phyloP scores from a whole-genome alignment of 1,139 yeast species.

The Yamadazyma oceani region DNA sequence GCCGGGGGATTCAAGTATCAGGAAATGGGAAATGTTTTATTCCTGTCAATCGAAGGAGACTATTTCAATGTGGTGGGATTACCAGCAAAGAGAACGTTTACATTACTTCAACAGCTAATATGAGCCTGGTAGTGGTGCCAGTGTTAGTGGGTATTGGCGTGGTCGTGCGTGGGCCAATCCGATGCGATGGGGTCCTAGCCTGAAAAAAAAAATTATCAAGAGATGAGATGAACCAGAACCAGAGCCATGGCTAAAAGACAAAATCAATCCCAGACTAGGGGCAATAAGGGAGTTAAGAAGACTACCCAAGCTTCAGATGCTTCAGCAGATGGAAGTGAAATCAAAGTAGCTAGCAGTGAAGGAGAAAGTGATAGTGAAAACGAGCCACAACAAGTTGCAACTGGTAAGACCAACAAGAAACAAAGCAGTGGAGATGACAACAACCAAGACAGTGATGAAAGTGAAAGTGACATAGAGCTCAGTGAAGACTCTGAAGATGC shows the following conservation, averaged over 20 bases:
- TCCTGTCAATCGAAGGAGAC: slow-evolving; percentile 71
- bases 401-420: too few relatives aligned
- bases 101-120: slow-evolving; percentile 18
- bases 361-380: not conserved
- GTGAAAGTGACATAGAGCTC: not conserved
- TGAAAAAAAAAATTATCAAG: slow-evolving; percentile 1
- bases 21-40: slow-evolving; percentile 64
- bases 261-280: slow-evolving; percentile 19
- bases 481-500: slow-evolving; percentile 23
- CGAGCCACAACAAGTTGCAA: too few relatives aligned
- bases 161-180: slow-evolving; percentile 4
- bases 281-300: slow-evolving; percentile 13
- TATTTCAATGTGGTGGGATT: slow-evolving; percentile 87
- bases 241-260: slow-evolving; percentile 8
- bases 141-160: not conserved
- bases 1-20: slow-evolving; percentile 96
- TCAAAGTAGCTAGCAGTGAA: slow-evolving; percentile 17
- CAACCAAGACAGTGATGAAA: not conserved
- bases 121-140: not conserved
- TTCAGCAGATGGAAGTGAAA: slow-evolving; percentile 11
- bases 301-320: slow-evolving; percentile 13
- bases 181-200: slow-evolving; percentile 1
- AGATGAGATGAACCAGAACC: slow-evolving; percentile 11
- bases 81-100: slow-evolving; percentile 63
- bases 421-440: not conserved